Percentiles rank a stretch among this genome's conserved stretches.
Evolutionary conservation across 2,329 filamentous ascomycete species (phyloP).

Genomic region (Penicillium sp.): DNA sequence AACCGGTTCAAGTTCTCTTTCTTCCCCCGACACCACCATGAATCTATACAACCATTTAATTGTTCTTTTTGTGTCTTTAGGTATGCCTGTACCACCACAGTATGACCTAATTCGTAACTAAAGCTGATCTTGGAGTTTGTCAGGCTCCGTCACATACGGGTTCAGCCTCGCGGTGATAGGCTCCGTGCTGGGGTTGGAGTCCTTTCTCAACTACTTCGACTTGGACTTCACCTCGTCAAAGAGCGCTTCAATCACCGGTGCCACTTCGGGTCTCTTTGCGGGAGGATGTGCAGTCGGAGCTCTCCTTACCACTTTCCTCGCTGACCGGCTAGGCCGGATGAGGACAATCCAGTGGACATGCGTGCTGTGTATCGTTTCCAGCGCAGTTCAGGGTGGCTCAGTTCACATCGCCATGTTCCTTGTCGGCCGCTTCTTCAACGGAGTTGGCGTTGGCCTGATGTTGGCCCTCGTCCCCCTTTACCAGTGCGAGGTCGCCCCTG

Average conservation of each 20-base stretch:
- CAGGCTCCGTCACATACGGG: no score
- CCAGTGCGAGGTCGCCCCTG: not conserved
- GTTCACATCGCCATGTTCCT: slow-evolving; percentile 1
- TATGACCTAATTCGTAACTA: no score
- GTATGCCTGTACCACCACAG: no score
- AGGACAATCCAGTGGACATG: not conserved
- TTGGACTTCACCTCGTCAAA: no score
- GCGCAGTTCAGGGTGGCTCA: not conserved
- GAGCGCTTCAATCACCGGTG: not conserved
- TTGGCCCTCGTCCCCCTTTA: not conserved
- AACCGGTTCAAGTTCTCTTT: no score
- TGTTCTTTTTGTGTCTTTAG: no score
- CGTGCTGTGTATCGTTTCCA: not conserved
- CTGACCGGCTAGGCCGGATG: not conserved
- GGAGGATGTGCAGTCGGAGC: not conserved
- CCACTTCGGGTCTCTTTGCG: not conserved
- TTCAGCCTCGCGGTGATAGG: no score
- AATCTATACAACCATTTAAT: no score
- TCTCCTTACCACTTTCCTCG: not conserved
- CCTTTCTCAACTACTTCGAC: no score
- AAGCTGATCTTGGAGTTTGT: no score
- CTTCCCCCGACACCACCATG: no score
- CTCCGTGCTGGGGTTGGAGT: no score
- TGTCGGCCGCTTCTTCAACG: not conserved
- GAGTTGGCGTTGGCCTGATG: not conserved